phyloP scores from a whole-genome alignment of 306 rosid species.

The Citrullus amarus region DNA sequence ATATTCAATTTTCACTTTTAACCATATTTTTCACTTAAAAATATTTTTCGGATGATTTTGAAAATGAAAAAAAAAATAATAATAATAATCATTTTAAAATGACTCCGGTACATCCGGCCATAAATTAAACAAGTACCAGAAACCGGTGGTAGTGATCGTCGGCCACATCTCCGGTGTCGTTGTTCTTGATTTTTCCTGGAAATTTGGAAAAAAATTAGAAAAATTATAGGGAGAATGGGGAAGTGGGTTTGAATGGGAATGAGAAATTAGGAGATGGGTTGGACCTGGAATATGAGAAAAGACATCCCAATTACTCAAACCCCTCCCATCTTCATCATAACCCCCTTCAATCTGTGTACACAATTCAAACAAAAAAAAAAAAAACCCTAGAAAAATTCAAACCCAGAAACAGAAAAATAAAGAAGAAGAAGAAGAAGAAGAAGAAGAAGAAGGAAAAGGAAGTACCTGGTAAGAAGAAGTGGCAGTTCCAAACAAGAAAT shows the following conservation, averaged over 20 bases:
- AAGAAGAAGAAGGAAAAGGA: no score
- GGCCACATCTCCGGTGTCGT: conserved; percentile 50
- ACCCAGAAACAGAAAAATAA: not conserved
- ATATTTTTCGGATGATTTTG: no score
- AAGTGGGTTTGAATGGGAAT: not conserved
- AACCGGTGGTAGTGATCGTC: conserved; percentile 58
- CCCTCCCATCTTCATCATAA: conserved; percentile 45
- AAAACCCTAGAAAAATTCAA: no score
- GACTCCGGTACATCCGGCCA: no score
- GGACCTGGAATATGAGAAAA: conserved; percentile 44
- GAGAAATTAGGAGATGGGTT: not conserved
- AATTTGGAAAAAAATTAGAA: not conserved
- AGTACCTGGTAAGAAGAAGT: conserved; percentile 50
- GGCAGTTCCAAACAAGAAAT: conserved; percentile 44
- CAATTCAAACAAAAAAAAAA: no score
- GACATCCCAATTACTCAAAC: conserved; percentile 45
- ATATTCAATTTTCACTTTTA: no score
- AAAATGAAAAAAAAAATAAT: no score
- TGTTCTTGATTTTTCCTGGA: conserved; percentile 32
- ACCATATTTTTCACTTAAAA: no score
- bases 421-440: not conserved
- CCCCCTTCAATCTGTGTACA: conserved; percentile 29
- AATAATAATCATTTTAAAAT: no score
- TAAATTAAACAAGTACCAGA: not conserved
- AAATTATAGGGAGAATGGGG: no score